Evolutionary conservation across 106 monocot species (phyloP), one percentile per base, ranked within the genome.

Genomic region (Dioscorea alata): DNA sequence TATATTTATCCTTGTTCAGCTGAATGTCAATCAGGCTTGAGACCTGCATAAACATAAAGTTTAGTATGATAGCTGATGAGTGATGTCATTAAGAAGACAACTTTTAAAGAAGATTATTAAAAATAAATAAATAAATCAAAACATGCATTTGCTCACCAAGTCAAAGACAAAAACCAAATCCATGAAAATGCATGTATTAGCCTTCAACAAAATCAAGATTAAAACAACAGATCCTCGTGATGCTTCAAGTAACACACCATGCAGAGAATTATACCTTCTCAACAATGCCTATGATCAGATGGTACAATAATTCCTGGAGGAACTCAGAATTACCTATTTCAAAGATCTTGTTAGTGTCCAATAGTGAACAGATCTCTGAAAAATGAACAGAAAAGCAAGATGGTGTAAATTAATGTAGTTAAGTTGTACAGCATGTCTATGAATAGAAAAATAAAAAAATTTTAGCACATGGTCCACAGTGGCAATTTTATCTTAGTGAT

Each of bases 151-250:
- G 22, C 87, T 75, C 32, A 97, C 96, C 89, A 99, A 76, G 67
- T 99, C 93, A 77, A 83, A 87, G 62, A 99, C 87, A 82, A 85
- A 93, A 75, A 71, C 84, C 60, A 99, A 69, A 66, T 99, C 99
- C 64, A 35, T 54, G 33, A 82, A 73, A 58, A 99, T 85, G 66
- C 90, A 87, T 59, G 83, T 74, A 61, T 63, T 74, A 80, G 99
- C 99, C 99, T 97, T 74, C 60, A 80, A 79, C 16, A 48, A 49
- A 22, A 65, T n/a, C 3, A 18, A 57, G 49, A 23, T 67, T 64
- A 32, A 63, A 64, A 4, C 18, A 74, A 42, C 6, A 68, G 18
- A 19, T 15, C 54, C 15, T 0, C 4, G 2, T 54, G 5, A 10
- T 0, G 18, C 5, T 18, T 54, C 18, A 54, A 19, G 5, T 51